These are phyloP conservation scores for Remersonia thermophila DNA, from an alignment of 2,329 filamentous ascomycete genomes.

Conservation along the genomic window DNA sequence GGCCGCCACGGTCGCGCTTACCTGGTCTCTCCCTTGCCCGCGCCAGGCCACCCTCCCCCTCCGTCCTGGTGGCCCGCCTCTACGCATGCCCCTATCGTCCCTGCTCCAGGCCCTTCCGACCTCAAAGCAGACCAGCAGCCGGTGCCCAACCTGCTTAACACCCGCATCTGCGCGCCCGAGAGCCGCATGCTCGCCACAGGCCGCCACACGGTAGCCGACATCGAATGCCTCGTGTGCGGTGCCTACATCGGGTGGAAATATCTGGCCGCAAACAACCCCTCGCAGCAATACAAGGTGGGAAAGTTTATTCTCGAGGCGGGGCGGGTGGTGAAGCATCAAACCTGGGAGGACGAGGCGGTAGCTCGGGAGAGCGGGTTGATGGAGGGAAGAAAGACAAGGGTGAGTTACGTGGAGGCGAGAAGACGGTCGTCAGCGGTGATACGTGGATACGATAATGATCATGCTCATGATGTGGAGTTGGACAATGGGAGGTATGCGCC, in stretches of 20 bases:
- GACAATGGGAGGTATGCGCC: constrained; percentile 6
- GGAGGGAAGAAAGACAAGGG: constrained; percentile 7
- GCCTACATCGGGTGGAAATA: constrained; percentile 57
- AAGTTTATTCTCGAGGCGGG: constrained; percentile 56
- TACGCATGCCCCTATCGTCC: too few species aligned
- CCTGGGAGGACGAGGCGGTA: constrained; percentile 38
- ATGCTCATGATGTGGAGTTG: constrained; percentile 7
- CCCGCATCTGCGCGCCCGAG: constrained; percentile 41
- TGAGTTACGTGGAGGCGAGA: background rate
- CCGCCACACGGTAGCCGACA: constrained; percentile 51
- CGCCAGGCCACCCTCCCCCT: constrained; percentile 6
- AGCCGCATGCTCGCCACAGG: constrained; percentile 49
- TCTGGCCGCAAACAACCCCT: constrained; percentile 45
- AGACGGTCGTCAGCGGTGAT: constrained; percentile 5
- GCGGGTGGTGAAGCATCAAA: constrained; percentile 38
- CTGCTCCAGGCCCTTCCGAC: background rate
- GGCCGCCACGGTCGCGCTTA: constrained; percentile 53
- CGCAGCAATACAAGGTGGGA: constrained; percentile 55
- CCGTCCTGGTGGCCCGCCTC: constrained; percentile 5
- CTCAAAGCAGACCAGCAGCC: background rate
- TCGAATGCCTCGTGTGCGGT: constrained; percentile 43
- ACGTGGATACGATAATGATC: constrained; percentile 19
- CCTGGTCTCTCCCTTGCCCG: constrained; percentile 31
- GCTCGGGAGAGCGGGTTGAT: background rate
- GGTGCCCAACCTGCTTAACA: constrained; percentile 40